A percentile compares a stretch with the other conserved stretches of the same genome.
phyloP scores from a whole-genome alignment of 1,139 yeast species.

The Geotrichum carabidarum region DNA sequence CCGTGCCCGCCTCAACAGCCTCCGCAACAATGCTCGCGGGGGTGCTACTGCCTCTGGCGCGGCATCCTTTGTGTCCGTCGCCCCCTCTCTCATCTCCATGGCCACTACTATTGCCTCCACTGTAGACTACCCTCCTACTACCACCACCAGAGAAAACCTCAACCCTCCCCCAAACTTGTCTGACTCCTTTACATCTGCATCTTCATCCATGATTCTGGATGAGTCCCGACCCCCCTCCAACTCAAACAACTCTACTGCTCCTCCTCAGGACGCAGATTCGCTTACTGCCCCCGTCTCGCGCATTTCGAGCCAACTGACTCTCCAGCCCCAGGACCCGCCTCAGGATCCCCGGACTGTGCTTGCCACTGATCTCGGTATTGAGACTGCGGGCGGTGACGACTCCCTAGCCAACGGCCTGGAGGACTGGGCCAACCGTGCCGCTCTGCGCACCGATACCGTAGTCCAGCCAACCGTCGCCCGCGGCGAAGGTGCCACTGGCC shows the following conservation, averaged over 20 bases:
- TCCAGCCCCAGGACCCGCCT: slow-evolving; percentile 4
- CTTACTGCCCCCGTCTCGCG: not conserved
- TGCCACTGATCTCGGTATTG: slow-evolving; percentile 6
- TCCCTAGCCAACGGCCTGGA: not conserved
- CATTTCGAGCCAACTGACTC: not conserved
- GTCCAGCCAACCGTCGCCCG: slow-evolving; percentile 2
- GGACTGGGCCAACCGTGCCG: not conserved
- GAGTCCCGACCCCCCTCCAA: slow-evolving; percentile 4
- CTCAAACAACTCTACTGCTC: slow-evolving; percentile 2
- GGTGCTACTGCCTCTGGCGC: slow-evolving; percentile 14
- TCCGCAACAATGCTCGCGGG: not conserved
- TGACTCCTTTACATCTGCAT: slow-evolving; percentile 13
- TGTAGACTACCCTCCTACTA: slow-evolving; percentile 17
- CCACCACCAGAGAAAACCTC: slow-evolving; percentile 16
- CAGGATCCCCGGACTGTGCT: slow-evolving; percentile 5
- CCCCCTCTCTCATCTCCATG: slow-evolving; percentile 16
- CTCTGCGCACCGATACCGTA: not conserved
- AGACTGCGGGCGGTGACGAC: slow-evolving; percentile 5
- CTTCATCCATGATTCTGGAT: slow-evolving; percentile 15
- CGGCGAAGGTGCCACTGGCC: slow-evolving; percentile 1
- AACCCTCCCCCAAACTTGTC: slow-evolving; percentile 14
- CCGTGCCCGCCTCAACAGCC: not conserved
- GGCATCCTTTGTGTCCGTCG: slow-evolving; percentile 16
- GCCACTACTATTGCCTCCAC: slow-evolving; percentile 14
- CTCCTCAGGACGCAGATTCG: not conserved